Conservation (phyloP, 2,329 filamentous ascomycete genomes). For the Aspergillus phoenicis region DNA sequence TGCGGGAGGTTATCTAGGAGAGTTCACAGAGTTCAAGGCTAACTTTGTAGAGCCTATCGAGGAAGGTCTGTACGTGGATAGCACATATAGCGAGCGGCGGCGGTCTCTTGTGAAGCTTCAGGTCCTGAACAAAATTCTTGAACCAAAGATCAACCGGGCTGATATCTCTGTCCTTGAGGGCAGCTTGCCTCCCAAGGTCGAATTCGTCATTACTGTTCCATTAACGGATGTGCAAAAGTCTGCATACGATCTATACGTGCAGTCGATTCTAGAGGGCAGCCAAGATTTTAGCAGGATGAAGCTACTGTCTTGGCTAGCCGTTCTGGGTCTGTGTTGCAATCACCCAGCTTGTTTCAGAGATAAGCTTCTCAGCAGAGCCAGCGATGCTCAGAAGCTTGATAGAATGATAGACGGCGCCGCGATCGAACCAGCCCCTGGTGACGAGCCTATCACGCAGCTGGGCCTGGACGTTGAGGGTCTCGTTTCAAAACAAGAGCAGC, state of each 20-base stretch:
- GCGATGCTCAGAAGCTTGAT: slow-evolving; percentile 21
- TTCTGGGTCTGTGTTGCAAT: slow-evolving; percentile 59
- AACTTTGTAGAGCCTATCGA: slow-evolving; percentile 75
- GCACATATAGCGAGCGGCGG: slow-evolving; percentile 57
- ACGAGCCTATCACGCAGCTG: slow-evolving; percentile 40
- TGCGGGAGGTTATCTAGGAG: slow-evolving; percentile 74
- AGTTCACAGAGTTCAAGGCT: slow-evolving; percentile 65
- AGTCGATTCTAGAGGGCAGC: slow-evolving; percentile 37
- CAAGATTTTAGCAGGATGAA: slow-evolving; percentile 43
- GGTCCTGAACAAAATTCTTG: slow-evolving; percentile 70
- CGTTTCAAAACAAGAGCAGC: slow-evolving; percentile 34
- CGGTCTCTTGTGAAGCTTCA: slow-evolving; percentile 67
- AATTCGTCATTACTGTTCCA: slow-evolving; percentile 77
- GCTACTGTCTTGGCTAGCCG: slow-evolving; percentile 59
- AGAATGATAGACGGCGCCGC: slow-evolving; percentile 15
- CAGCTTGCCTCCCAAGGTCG: slow-evolving; percentile 72
- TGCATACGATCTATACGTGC: slow-evolving; percentile 62
- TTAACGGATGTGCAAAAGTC: slow-evolving; percentile 66
- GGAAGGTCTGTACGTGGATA: slow-evolving; percentile 69
- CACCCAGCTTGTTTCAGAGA: slow-evolving; percentile 58
- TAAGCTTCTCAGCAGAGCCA: slow-evolving; percentile 50
- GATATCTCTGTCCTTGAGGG: slow-evolving; percentile 69
- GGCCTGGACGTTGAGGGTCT: slow-evolving; percentile 37
- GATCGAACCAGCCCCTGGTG: slow-evolving; percentile 21
- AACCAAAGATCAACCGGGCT: slow-evolving; percentile 75